These are phyloP conservation scores for Penicillium atrosanguineum DNA, from an alignment of 495 filamentous ascomycete genomes.

Conservation along the genomic window DNA sequence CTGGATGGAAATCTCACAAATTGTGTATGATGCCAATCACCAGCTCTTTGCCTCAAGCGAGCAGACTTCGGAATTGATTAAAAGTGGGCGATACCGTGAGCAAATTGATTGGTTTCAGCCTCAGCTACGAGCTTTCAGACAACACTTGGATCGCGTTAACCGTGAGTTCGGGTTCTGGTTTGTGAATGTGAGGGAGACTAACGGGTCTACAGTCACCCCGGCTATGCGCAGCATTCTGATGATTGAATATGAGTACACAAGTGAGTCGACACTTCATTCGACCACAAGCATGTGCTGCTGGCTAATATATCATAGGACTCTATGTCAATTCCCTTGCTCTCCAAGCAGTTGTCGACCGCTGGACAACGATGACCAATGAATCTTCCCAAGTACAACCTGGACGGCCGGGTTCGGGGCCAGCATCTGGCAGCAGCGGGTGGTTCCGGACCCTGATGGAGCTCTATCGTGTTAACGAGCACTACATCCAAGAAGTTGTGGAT, in stretches of 20 bases:
- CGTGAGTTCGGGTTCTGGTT: constrained; percentile 24
- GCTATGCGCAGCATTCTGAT: constrained; percentile 80
- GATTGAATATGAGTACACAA: constrained; percentile 88
- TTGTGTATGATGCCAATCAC: constrained; percentile 86
- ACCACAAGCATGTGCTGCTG: not conserved
- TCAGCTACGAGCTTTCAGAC: constrained; percentile 69
- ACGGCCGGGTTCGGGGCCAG: constrained; percentile 36
- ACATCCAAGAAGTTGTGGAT: constrained; percentile 84
- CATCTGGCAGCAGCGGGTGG: constrained; percentile 36
- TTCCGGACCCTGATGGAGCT: constrained; percentile 55
- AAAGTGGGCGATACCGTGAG: constrained; percentile 74
- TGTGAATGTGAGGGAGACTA: constrained; percentile 12
- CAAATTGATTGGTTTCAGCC: constrained; percentile 79
- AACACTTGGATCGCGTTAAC: constrained; percentile 66
- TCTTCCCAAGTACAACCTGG: constrained; percentile 47
- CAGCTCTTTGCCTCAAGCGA: constrained; percentile 78
- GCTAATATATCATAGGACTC: constrained; percentile 40
- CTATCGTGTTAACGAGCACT: constrained; percentile 62
- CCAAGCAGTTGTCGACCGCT: constrained; percentile 92
- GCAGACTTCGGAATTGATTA: constrained; percentile 81
- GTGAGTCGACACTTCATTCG: constrained; percentile 35
- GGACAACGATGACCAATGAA: constrained; percentile 65
- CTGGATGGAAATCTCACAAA: constrained; percentile 85
- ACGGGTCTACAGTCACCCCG: constrained; percentile 54
- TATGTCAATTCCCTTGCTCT: constrained; percentile 92